Base-by-base conservation (phyloP, 148 eudicot species). In the Camellia sinensis region DNA sequence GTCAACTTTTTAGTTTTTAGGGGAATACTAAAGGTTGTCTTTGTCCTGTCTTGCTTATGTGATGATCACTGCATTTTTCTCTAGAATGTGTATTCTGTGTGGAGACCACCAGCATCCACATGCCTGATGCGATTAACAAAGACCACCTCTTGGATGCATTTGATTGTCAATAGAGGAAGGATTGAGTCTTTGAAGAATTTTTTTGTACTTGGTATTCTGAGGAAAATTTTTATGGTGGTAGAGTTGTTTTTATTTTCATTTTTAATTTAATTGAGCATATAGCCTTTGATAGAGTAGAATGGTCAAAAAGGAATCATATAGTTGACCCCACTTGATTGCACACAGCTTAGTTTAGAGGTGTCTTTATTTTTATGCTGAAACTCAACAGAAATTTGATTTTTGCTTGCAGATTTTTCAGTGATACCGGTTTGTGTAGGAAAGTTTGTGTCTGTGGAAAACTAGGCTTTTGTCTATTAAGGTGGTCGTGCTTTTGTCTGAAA, bases 191-290 rank as follows among this genome's bases (percentile, higher is more conserved):
- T 37, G 14, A 41, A 54, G n/a, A 57, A 72, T 14, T 72, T 52
- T 29, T 29, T 6, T 15, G 10, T 15, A 64, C 67, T 64, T 56
- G 9, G 61, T 22, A 50, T 72, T 15, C 21, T 1, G 13, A 56
- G 64, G 77, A 74, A 73, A 56, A 5, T 44, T 60, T 74, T 29
- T 72, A 40, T 22, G 19, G 61, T 72, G 61, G 64, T n/a, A 17
- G 64, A 17, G 64, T 46, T 13, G 10, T 22, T 44, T 9, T 43
- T 62, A 18, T 59, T 75, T 19, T 72, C 11, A 13, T 29, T 29
- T 29, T 29, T 29, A 29, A 29, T 29, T 29, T 29, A 29, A 29
- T 29, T 29, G 37, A 29, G 37, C 37, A 29, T 29, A 29, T 29
- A 29, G 37, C 37, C 37, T 29, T 29, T 29, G 37, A 29, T 29